phyloP scores from a whole-genome alignment of 169 alveolate species.

The Cryptosporidium felis region DNA sequence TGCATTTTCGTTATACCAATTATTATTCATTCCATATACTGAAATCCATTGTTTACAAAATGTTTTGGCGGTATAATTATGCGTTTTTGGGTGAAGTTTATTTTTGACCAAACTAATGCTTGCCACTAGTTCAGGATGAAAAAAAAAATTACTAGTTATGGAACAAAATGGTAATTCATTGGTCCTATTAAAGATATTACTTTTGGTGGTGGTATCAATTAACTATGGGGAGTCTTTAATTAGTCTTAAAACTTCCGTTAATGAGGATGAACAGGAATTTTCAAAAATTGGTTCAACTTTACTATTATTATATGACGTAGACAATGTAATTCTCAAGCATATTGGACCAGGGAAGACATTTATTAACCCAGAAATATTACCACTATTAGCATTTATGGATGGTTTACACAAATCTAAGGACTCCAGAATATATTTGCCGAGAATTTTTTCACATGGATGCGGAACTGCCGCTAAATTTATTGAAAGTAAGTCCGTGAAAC shows the following conservation, averaged over 20 bases:
- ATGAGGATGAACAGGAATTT: background rate
- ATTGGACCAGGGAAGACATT: slow-evolving; percentile 24
- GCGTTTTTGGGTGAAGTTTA: slow-evolving; percentile 65
- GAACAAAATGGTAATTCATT: background rate
- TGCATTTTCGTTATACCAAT: too few relatives aligned
- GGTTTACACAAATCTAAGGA: slow-evolving; percentile 7
- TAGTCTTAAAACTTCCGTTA: background rate
- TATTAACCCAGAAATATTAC: slow-evolving; percentile 54
- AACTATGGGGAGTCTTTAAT: background rate
- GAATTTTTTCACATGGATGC: slow-evolving; percentile 65
- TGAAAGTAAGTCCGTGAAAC: slow-evolving; percentile 6
- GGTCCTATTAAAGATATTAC: background rate
- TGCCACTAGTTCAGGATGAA: background rate
- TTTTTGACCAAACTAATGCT: slow-evolving; percentile 20
- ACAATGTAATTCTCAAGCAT: slow-evolving; percentile 33
- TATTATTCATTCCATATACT: too few relatives aligned
- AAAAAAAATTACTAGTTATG: background rate
- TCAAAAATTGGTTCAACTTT: slow-evolving; percentile 18
- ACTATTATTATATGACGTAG: slow-evolving; percentile 40
- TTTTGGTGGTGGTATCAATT: background rate
- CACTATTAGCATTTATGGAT: slow-evolving; percentile 27
- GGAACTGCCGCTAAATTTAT: slow-evolving; percentile 43
- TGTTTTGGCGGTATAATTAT: slow-evolving; percentile 46
- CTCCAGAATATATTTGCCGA: slow-evolving; percentile 35
- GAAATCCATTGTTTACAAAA: too few relatives aligned